Evolutionary conservation across 192 early-diverging fungal species (phyloP).

Genomic region (Spizellomyces sp.): DNA sequence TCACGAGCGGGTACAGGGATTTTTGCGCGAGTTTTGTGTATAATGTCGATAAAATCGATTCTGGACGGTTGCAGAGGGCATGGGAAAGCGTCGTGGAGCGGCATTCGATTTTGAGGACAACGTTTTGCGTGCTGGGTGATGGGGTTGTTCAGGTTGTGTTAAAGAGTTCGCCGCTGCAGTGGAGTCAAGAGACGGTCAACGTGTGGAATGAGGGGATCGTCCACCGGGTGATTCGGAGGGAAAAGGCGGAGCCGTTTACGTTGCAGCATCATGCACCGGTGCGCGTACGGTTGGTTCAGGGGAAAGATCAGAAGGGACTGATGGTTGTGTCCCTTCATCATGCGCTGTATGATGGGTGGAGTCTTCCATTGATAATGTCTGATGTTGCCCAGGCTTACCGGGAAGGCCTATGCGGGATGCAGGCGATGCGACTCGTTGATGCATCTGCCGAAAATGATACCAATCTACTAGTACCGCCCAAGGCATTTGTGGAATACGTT

Average conservation of each 20-base stretch:
- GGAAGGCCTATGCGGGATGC: too few relatives aligned
- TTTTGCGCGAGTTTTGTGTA: constrained; percentile 12
- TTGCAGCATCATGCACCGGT: too few relatives aligned
- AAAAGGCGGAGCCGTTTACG: background rate
- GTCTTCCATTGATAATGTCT: too few relatives aligned
- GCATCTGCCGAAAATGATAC: too few relatives aligned
- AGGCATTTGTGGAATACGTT: background rate
- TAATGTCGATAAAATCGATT: background rate
- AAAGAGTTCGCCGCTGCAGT: background rate
- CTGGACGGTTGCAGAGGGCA: background rate
- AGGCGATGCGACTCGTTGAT: too few relatives aligned
- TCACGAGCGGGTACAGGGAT: background rate
- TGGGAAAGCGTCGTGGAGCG: constrained; percentile 9
- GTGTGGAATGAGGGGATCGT: constrained; percentile 2
- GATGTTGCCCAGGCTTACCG: too few relatives aligned
- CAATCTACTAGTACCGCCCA: too few relatives aligned
- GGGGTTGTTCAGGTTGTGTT: constrained; percentile 11
- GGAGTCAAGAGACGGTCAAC: constrained; percentile 1
- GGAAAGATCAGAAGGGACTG: background rate
- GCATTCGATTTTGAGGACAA: constrained; percentile 1
- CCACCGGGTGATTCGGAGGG: background rate
- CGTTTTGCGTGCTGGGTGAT: too few relatives aligned
- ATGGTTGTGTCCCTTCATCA: constrained; percentile 40
- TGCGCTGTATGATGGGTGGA: constrained; percentile 41
- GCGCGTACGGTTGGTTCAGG: background rate